These are phyloP conservation scores for Vicia faba DNA, from an alignment of 306 rosid genomes.

Conservation along the genomic window DNA sequence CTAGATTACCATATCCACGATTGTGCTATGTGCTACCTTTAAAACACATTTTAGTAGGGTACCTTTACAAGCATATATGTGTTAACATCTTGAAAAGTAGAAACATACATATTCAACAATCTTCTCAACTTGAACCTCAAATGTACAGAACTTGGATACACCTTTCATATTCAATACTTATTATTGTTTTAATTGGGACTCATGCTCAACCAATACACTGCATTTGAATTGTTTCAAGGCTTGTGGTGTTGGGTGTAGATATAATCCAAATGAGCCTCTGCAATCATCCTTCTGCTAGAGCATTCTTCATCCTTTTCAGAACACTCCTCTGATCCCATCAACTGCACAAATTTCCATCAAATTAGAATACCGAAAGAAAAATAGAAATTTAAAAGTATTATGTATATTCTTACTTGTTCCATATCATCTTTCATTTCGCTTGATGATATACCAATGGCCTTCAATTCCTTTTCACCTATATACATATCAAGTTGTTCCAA, in stretches of 20 bases:
- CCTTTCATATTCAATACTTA: background rate
- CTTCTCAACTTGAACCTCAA: too few relatives aligned
- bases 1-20: background rate
- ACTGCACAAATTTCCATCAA: slow-evolving; percentile 20
- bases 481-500: slow-evolving; percentile 35
- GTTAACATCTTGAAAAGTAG: too few relatives aligned
- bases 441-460: slow-evolving; percentile 23
- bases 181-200: background rate
- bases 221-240: slow-evolving; percentile 45
- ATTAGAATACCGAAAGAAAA: too few relatives aligned
- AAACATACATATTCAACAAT: too few relatives aligned
- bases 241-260: slow-evolving; percentile 70
- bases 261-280: slow-evolving; percentile 83
- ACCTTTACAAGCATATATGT: too few relatives aligned
- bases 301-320: slow-evolving; percentile 50
- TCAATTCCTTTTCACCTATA: slow-evolving; percentile 45
- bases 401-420: slow-evolving; percentile 42
- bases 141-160: too few relatives aligned
- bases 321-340: slow-evolving; percentile 56
- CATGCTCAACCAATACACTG: background rate
- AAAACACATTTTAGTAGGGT: background rate
- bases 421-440: slow-evolving; percentile 24
- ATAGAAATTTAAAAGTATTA: too few relatives aligned
- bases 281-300: slow-evolving; percentile 59
- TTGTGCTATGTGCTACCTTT: background rate